Conservation (phyloP, 1,284 basidiomycete genomes). For the Stereum hirsutum region DNA sequence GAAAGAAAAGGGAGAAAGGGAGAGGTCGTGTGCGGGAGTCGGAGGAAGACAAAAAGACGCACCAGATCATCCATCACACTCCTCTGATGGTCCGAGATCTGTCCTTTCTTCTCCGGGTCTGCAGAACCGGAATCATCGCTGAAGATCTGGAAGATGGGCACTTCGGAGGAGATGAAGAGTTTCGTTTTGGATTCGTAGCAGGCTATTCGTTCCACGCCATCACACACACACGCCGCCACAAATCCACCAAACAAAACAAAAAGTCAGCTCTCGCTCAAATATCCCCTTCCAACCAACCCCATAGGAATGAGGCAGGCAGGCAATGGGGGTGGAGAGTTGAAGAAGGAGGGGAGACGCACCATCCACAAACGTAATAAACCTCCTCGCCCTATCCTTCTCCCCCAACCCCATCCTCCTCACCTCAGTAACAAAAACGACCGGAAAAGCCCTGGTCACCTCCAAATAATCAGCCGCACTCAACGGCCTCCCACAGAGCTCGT, state of each 20-base stretch:
- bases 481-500: constrained; percentile 84
- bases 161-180: constrained; percentile 84
- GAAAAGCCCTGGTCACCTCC: constrained; percentile 84
- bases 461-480: constrained; percentile 94
- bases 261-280: constrained; percentile 73
- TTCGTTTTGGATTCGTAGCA: constrained; percentile 43
- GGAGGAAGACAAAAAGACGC: constrained; percentile 19
- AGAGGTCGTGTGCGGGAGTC: too few species aligned
- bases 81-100: constrained; percentile 75
- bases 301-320: constrained; percentile 3
- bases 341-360: constrained; percentile 39
- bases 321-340: too few species aligned
- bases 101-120: too few species aligned
- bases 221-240: constrained; percentile 2
- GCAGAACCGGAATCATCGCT: constrained; percentile 53
- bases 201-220: constrained; percentile 17
- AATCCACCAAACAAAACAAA: not conserved
- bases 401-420: constrained; percentile 85
- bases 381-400: constrained; percentile 86
- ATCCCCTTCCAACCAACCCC: constrained; percentile 53
- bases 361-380: constrained; percentile 98
- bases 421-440: constrained; percentile 82
- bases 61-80: constrained; percentile 88
- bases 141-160: constrained; percentile 84
- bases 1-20: not conserved